Percentiles rank a stretch among this genome's conserved stretches.
These are phyloP conservation scores for Saccharomyces pastorianus DNA, from an alignment of 1,139 yeast species.

Conservation along the genomic window DNA sequence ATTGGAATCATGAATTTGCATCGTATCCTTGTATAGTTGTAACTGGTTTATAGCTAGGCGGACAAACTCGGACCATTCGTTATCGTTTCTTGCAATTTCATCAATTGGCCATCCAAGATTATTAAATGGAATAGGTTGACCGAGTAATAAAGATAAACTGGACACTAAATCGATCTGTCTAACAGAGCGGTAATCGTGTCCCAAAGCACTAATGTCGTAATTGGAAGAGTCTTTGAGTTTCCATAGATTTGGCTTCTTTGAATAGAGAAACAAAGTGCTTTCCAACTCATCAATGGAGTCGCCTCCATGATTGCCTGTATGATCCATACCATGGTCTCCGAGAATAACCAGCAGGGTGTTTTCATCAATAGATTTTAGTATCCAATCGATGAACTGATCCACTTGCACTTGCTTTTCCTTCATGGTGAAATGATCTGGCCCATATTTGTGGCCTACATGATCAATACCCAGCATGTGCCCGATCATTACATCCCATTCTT, in stretches of 20 bases:
- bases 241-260: conserved; percentile 40
- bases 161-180: conserved; percentile 91
- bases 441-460: conserved; percentile 95
- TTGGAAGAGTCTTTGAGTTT: conserved; percentile 8
- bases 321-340: conserved; percentile 98
- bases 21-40: conserved; percentile 53
- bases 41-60: conserved; percentile 43
- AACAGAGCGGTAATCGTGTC: conserved; percentile 50
- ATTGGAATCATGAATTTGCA: conserved; percentile 14
- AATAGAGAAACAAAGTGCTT: conserved; percentile 75
- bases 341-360: conserved; percentile 73
- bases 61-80: conserved; percentile 25
- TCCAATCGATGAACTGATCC: conserved; percentile 50
- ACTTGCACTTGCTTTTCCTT: conserved; percentile 69
- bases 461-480: conserved; percentile 95
- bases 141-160: conserved; percentile 67
- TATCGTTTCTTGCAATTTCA: conserved; percentile 42
- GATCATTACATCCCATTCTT: conserved; percentile 76
- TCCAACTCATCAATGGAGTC: conserved; percentile 83
- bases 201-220: conserved; percentile 43
- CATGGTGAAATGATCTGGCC: conserved; percentile 85
- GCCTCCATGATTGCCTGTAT: conserved; percentile 95
- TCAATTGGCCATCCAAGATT: conserved; percentile 84
- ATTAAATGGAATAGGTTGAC: conserved; percentile 89
- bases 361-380: conserved; percentile 56